A percentile compares a stretch with the other conserved stretches of the same genome.
Conservation (phyloP, 495 filamentous ascomycete genomes). For the Podospora anserina region DNA sequence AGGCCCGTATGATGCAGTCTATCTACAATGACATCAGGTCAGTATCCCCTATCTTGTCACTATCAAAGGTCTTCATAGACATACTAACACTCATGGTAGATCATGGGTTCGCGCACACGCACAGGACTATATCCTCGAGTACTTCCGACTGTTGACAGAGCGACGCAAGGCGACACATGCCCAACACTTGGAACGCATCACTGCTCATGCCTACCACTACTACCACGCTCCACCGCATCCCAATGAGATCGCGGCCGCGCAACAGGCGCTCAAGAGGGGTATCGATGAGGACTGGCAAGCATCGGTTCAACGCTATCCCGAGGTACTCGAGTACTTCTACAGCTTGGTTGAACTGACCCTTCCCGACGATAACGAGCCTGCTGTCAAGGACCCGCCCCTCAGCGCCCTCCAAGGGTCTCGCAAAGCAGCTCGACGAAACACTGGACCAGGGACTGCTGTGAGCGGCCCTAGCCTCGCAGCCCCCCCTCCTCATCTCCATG, state of each 20-base stretch:
- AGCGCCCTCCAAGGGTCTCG: constrained; percentile 49
- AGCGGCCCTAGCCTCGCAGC: constrained; percentile 32
- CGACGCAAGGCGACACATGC: constrained; percentile 57
- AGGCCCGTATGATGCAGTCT: constrained; percentile 59
- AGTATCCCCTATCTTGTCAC: constrained; percentile 18
- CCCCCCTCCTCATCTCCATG: constrained; percentile 17
- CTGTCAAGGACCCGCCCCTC: constrained; percentile 54
- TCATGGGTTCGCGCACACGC: constrained; percentile 69
- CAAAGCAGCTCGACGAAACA: constrained; percentile 36
- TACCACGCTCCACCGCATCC: constrained; percentile 54
- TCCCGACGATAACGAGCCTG: constrained; percentile 52
- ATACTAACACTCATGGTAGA: constrained; percentile 38
- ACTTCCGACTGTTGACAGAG: constrained; percentile 59
- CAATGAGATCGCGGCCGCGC: constrained; percentile 55
- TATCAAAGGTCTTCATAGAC: neutral
- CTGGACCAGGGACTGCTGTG: constrained; percentile 29
- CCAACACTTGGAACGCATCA: constrained; percentile 55
- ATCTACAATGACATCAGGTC: constrained; percentile 65
- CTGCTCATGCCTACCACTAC: constrained; percentile 55
- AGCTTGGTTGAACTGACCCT: constrained; percentile 59
- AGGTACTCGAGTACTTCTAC: constrained; percentile 72
- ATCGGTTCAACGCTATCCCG: constrained; percentile 66
- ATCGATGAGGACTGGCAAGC: constrained; percentile 73
- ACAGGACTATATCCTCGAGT: constrained; percentile 65
- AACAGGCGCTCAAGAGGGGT: constrained; percentile 60